Base-by-base conservation (phyloP, 768 basidiomycete genomes). In the Plicaturopsis crispa region DNA sequence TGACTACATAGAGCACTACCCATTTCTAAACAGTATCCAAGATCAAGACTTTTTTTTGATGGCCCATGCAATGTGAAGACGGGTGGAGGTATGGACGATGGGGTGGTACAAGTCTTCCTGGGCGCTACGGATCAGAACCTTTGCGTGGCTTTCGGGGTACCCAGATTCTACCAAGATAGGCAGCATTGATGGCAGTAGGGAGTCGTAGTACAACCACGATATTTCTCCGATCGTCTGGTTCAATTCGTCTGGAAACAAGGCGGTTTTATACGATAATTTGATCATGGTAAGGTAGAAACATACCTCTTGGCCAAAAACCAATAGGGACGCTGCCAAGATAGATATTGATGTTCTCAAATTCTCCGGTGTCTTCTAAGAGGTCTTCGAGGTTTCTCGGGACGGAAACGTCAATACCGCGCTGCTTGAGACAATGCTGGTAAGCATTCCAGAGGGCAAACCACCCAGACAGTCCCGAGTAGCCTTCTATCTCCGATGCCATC, bases 191-290 rank as follows among this genome's bases (percentile, higher is more conserved):
- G 78, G 78, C 24, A 84, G 61, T 43, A 83, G 66, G 17, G 73
- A 64, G 46, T 84, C 82, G 48, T 75, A 76, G 44, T 75, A 73
- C 76, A 83, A 74, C 82, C 82, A 84, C 28, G 80, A 78, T 16
- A 84, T 57, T 48, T 84, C 79, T 5, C 79, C 81, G 35, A 80
- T 70, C 16, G 77, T 80, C 24, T 82, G 66, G 23, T 72, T 63
- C 37, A 70, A 59, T 6, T 67, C 64, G 55, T 83, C 81, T 83
- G 35, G 16, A 42, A 35, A 24, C 30, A 19, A 32, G 28, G 33
- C 36, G 41, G 38, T 22, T 33, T 24, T 39, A 12, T 46, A 35
- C 24, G 31, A 39, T 14, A 40, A 13, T 24, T 24, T 22, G 14
- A 21, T 38, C 42, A 31, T 44, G 39, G 39, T n/a, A 35, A 21